Base-by-base conservation (phyloP, 257 asterid genomes). In the Misopates orontium region DNA sequence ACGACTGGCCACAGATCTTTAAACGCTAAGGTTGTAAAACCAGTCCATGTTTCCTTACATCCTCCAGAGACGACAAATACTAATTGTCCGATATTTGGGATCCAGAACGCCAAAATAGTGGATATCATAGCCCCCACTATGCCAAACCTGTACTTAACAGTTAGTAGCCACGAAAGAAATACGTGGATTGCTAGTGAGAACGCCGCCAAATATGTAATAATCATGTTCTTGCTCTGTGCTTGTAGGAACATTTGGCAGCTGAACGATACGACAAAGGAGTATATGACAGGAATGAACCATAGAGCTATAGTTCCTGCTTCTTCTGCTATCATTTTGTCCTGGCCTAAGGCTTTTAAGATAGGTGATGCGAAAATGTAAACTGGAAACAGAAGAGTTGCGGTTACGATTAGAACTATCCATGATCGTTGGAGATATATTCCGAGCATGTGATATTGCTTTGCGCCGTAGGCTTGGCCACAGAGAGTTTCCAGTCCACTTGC, bases 391-490 rank as follows among this genome's bases (percentile, higher is more conserved):
- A 73, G 40, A 23, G 67, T 66, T 28, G 68, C 69, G 41, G 68
- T 60, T 2, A 75, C 25, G 16, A 68, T 28, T 7, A 60, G 59
- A 49, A 79, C 61, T 14, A 79, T 59, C 80, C 77, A 64, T 40
- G 74, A 62, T 1, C 77, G 73, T 61, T 78, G 83, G 0, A 71
- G 73, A 31, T 78, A 74, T 40, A 78, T 56, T n/a, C 83, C 83
- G 0, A 78, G 78, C 83, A 74, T 74, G 64, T 71, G 83, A 53
- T 74, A 67, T 24, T 78, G 83, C 40, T 19, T 48, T 10, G 83
- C 79, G 4, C 83, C 83, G 16, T 66, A 78, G 10, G 83, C 72
- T 40, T 74, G 83, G 10, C 83, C 83, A 20, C 80, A 75, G 17
- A 78, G 69, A 9, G 83, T 78, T 52, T 75, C 83, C 67, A 78